Conservation (phyloP, 2,329 filamentous ascomycete genomes). For the Fusarium neocosmosporiellum region DNA sequence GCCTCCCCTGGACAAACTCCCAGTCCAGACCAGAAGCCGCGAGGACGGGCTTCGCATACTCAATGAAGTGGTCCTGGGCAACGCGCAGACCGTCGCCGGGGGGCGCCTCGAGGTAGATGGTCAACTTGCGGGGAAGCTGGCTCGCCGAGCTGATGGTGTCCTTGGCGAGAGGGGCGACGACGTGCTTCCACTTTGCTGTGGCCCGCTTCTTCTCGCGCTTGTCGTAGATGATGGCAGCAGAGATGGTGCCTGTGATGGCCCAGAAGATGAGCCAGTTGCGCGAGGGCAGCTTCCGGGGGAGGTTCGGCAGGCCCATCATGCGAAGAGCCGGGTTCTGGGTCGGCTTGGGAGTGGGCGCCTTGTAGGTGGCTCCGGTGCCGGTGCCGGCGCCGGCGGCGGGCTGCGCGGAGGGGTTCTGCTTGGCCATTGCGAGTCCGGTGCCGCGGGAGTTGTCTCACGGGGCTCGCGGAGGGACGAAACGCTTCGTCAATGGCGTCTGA, state of each 20-base stretch:
- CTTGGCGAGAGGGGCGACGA: constrained; percentile 85
- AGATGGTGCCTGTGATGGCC: constrained; percentile 79
- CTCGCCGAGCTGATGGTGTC: constrained; percentile 76
- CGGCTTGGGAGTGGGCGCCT: constrained; percentile 55
- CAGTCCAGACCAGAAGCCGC: constrained; percentile 93
- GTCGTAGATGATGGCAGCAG: constrained; percentile 88
- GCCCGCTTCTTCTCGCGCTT: constrained; percentile 87
- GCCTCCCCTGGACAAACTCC: constrained; percentile 92
- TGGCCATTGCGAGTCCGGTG: constrained; percentile 35
- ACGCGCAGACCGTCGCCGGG: constrained; percentile 85
- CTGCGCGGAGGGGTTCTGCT: constrained; percentile 37
- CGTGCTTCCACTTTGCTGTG: constrained; percentile 86
- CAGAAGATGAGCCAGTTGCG: constrained; percentile 99
- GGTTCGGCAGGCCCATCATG: constrained; percentile 86
- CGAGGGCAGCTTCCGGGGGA: constrained; percentile 87
- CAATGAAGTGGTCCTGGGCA: constrained; percentile 94
- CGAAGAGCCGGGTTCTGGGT: constrained; percentile 76
- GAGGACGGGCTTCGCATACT: constrained; percentile 94
- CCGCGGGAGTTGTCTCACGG: neutral
- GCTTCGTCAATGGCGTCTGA: constrained; percentile 1
- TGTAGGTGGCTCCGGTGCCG: constrained; percentile 42
- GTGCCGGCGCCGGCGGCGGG: constrained; percentile 41
- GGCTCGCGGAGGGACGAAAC: neutral
- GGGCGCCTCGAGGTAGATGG: constrained; percentile 85
- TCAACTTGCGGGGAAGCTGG: constrained; percentile 83